phyloP scores from a whole-genome alignment of 2,329 filamentous ascomycete genomes.

The Fusarium lateritium region DNA sequence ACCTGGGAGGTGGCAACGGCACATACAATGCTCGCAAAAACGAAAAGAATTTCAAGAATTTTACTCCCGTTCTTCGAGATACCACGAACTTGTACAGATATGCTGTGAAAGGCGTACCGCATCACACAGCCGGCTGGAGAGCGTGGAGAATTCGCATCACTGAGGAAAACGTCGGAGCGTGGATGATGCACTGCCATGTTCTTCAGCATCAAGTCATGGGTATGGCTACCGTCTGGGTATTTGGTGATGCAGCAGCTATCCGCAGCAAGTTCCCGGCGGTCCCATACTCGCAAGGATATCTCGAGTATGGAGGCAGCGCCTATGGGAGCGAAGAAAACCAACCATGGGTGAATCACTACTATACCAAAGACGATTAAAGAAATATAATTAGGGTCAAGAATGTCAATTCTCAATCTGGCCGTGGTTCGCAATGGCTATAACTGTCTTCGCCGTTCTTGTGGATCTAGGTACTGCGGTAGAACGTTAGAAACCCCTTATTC shows the following conservation, averaged over 20 bases:
- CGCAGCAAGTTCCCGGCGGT: conserved; percentile 41
- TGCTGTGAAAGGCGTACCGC: conserved; percentile 54
- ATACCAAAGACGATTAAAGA: not conserved
- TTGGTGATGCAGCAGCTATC: conserved; percentile 46
- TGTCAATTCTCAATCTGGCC: not conserved
- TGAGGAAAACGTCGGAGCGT: conserved; percentile 66
- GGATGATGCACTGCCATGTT: conserved; percentile 75
- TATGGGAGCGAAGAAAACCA: conserved; percentile 56
- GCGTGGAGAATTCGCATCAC: conserved; percentile 68
- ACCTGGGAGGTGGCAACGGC: conserved; percentile 24
- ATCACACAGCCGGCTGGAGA: conserved; percentile 68
- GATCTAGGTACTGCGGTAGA: no score
- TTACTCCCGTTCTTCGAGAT: conserved; percentile 33
- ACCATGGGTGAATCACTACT: conserved; percentile 36
- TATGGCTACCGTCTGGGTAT: conserved; percentile 51
- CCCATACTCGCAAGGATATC: conserved; percentile 58
- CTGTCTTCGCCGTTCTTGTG: not conserved
- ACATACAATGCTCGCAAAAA: conserved; percentile 26
- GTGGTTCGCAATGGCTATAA: no score
- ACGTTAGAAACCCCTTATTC: no score
- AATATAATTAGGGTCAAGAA: fast-evolving
- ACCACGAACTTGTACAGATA: conserved; percentile 68
- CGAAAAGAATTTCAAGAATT: conserved; percentile 23
- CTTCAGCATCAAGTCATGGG: conserved; percentile 72
- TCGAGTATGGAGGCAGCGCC: conserved; percentile 61